phyloP scores from a whole-genome alignment of 331 rosid species.

The Quercus lobata region DNA sequence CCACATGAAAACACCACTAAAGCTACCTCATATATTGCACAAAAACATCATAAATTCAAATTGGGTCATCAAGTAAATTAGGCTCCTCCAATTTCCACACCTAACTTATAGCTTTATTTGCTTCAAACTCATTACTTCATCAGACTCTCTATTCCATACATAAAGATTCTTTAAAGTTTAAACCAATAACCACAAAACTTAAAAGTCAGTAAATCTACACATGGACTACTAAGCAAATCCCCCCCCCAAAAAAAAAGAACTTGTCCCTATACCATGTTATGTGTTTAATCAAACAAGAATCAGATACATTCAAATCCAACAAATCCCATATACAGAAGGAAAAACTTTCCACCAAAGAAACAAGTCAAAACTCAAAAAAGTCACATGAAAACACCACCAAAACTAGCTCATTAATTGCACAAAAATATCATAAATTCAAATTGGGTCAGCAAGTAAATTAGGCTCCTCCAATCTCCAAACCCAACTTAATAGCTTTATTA shows the following conservation, averaged over 20 bases:
- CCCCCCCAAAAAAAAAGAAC: background rate
- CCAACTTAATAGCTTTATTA: background rate
- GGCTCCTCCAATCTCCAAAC: background rate
- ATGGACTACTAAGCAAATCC: background rate
- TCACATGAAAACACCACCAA: background rate
- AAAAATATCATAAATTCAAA: background rate
- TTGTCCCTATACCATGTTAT: no score
- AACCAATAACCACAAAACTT: no score
- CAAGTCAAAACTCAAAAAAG: background rate
- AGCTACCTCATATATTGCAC: background rate
- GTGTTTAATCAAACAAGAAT: no score
- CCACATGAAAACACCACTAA: background rate
- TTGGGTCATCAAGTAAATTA: background rate
- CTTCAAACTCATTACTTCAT: background rate
- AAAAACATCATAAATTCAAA: background rate
- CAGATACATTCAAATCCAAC: background rate
- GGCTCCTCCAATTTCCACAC: background rate
- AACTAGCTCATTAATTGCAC: background rate
- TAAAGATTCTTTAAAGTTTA: background rate
- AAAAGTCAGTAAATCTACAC: background rate
- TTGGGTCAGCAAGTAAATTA: background rate
- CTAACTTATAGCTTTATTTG: background rate
- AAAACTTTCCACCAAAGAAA: background rate
- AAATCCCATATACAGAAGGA: background rate
- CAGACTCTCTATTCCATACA: background rate